A percentile compares a stretch with the other conserved stretches of the same genome.
These are phyloP conservation scores for Pseudogymnoascus sp. DNA, from an alignment of 2,329 filamentous ascomycete genomes.

Conservation along the genomic window DNA sequence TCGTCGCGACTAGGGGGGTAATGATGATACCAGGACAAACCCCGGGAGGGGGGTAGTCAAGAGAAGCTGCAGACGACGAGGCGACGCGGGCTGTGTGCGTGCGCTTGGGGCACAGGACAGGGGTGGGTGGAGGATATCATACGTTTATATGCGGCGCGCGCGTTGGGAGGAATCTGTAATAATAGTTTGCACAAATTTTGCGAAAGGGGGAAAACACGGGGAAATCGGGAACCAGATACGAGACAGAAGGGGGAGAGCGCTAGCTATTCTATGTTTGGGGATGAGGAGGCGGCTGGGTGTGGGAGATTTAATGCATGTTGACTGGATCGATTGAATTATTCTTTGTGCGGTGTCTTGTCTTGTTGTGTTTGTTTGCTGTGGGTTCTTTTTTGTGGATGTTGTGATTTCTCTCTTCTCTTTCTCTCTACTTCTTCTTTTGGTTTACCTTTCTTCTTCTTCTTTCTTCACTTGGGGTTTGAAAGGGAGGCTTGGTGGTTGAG, in stretches of 20 bases:
- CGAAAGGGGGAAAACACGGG: background rate
- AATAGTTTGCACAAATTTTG: conserved; percentile 3
- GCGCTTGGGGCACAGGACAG: background rate
- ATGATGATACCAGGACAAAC: background rate
- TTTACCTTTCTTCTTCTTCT: background rate
- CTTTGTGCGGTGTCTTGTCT: background rate
- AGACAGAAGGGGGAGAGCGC: background rate
- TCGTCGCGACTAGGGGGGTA: background rate
- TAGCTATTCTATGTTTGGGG: background rate
- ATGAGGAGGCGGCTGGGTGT: background rate
- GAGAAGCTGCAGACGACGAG: background rate
- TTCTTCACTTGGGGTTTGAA: background rate
- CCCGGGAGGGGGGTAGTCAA: background rate
- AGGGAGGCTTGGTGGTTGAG: background rate
- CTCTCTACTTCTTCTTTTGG: background rate
- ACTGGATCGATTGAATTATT: background rate
- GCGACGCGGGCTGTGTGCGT: background rate
- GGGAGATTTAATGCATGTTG: background rate
- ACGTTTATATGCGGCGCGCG: conserved; percentile 1
- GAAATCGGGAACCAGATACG: background rate
- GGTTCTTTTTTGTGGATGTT: background rate
- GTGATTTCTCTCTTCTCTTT: background rate
- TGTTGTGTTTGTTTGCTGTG: background rate
- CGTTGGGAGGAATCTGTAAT: background rate
- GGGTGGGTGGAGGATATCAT: background rate